Percentiles rank a stretch among this genome's conserved stretches.
Evolutionary conservation across 805 yeast genomes (phyloP).

Genomic region (Kluyveromyces aestuarii): DNA sequence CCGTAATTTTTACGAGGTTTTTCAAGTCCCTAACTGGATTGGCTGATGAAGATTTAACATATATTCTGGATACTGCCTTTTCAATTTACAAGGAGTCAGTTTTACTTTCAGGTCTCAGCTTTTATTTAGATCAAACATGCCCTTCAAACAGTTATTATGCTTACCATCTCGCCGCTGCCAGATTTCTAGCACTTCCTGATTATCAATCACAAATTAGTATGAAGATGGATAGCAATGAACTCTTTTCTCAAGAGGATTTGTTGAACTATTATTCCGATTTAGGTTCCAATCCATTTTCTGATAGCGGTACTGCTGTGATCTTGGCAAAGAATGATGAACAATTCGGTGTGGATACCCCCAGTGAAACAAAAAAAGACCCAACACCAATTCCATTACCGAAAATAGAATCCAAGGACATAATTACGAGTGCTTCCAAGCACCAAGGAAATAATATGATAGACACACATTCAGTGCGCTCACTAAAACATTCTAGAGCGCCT

Average conservation of each 20-base stretch:
- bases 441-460: not conserved
- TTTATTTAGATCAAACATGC: constrained; percentile 13
- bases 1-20: constrained; percentile 14
- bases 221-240: constrained; percentile 9
- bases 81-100: constrained; percentile 20
- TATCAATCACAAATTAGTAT: constrained; percentile 18
- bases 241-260: constrained; percentile 23
- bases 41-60: constrained; percentile 8
- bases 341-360: not conserved
- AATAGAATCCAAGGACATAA: not conserved
- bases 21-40: constrained; percentile 11
- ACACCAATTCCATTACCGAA: not conserved
- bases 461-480: constrained; percentile 3
- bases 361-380: not conserved
- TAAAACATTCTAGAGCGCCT: constrained; percentile 13
- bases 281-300: constrained; percentile 22
- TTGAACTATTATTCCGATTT: constrained; percentile 25
- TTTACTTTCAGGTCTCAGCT: constrained; percentile 25
- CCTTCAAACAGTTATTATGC: constrained; percentile 17
- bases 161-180: constrained; percentile 25
- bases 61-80: constrained; percentile 19
- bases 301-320: constrained; percentile 23
- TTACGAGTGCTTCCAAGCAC: not conserved
- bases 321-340: constrained; percentile 9
- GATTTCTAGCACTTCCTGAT: constrained; percentile 18